Conservation (phyloP, 2,329 filamentous ascomycete species). For the Colletotrichum paranaense region DNA sequence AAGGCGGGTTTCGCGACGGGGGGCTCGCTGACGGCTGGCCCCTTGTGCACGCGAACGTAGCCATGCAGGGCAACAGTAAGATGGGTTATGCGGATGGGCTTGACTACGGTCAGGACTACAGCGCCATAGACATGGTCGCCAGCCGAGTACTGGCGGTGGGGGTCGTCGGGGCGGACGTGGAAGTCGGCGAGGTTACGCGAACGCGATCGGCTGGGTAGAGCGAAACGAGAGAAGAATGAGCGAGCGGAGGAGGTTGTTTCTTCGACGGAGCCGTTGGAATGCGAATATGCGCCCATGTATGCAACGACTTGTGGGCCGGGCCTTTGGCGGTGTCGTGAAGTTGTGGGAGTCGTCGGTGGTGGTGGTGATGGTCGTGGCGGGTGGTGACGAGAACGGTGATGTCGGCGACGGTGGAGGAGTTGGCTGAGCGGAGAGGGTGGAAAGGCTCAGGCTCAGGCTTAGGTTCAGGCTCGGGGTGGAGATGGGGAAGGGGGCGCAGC, state of each 20-base stretch:
- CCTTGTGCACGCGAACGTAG: slow-evolving; percentile 83
- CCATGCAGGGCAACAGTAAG: slow-evolving; percentile 82
- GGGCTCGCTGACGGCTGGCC: slow-evolving; percentile 66
- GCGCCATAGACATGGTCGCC: slow-evolving; percentile 80
- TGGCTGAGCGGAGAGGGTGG: slow-evolving; percentile 26
- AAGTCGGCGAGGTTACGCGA: slow-evolving; percentile 80
- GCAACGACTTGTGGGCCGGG: slow-evolving; percentile 41
- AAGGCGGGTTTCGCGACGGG: slow-evolving; percentile 56
- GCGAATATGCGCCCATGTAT: slow-evolving; percentile 59
- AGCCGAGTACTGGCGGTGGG: slow-evolving; percentile 79
- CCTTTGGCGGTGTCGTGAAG: slow-evolving; percentile 33
- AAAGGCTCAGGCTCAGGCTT: slow-evolving; percentile 34
- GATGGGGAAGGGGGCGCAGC: slow-evolving; percentile 38
- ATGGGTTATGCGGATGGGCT: slow-evolving; percentile 82
- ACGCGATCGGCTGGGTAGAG: slow-evolving; percentile 62
- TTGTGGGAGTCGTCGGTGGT: slow-evolving; percentile 14
- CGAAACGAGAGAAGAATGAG: slow-evolving; percentile 65
- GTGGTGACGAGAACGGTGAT: slow-evolving; percentile 27
- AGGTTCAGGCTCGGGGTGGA: slow-evolving; percentile 34
- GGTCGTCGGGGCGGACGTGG: slow-evolving; percentile 80
- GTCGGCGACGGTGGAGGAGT: slow-evolving; percentile 38
- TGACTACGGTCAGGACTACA: slow-evolving; percentile 78
- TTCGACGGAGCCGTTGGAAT: slow-evolving; percentile 52
- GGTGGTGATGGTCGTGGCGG: slow-evolving; percentile 41
- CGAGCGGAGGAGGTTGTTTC: slow-evolving; percentile 51